A percentile compares a stretch with the other conserved stretches of the same genome.
phyloP scores from a whole-genome alignment of 1,284 basidiomycete genomes.

The Melampsora medusae region DNA sequence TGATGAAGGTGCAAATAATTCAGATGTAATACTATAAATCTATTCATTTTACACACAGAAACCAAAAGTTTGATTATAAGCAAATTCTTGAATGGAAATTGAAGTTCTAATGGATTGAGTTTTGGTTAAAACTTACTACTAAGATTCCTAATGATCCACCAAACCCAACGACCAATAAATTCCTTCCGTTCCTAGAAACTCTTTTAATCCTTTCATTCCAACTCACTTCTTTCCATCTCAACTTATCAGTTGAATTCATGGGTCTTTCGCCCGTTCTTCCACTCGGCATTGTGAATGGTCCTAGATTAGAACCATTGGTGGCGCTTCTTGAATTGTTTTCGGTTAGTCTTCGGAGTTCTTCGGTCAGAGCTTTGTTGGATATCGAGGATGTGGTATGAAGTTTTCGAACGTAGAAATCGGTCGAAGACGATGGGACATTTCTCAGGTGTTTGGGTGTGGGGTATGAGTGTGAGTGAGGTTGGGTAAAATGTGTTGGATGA shows the following conservation, averaged over 20 bases:
- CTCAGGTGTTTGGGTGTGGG: no score
- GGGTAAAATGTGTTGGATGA: no score
- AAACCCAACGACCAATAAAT: conserved; percentile 24
- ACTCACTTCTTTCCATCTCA: conserved; percentile 14
- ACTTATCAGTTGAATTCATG: no score
- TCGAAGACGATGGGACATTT: no score
- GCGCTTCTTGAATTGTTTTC: no score
- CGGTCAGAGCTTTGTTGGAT: conserved; percentile 1
- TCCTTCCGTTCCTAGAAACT: neutral
- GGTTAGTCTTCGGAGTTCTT: conserved; percentile 6
- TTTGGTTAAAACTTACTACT: conserved; percentile 11
- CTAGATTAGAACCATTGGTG: neutral
- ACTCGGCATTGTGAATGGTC: conserved; percentile 19
- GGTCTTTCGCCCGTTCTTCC: conserved; percentile 1
- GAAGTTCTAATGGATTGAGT: neutral
- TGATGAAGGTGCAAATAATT: conserved; percentile 37
- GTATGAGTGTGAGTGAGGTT: no score
- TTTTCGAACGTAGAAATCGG: no score
- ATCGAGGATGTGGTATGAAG: no score
- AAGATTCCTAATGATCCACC: conserved; percentile 20
- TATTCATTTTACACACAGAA: neutral
- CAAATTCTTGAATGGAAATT: no score
- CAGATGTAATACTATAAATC: conserved; percentile 40
- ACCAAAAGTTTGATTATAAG: no score
- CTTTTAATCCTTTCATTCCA: conserved; percentile 12